Conservation (phyloP, 768 basidiomycete species). For the Termitomyces sp. region DNA sequence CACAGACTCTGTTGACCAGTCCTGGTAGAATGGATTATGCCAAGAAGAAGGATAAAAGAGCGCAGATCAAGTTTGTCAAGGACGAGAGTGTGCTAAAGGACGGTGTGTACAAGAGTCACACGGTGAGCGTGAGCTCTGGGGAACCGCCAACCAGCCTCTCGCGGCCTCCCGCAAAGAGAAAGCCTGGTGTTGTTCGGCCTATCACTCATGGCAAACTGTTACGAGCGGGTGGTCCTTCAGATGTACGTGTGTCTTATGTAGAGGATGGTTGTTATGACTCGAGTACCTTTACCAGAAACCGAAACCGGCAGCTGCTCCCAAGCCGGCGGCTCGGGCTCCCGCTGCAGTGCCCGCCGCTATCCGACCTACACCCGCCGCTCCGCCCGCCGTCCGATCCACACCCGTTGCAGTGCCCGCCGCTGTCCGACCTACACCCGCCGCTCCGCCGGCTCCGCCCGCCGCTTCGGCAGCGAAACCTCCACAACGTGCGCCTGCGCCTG, state of each 20-base stretch:
- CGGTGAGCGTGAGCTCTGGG: conserved; percentile 84
- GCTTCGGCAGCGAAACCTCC: conserved; percentile 22
- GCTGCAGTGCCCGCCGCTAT: conserved; percentile 28
- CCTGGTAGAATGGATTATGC: conserved; percentile 73
- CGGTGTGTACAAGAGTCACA: conserved; percentile 92
- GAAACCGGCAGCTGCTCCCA: conserved; percentile 40
- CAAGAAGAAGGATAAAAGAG: conserved; percentile 97
- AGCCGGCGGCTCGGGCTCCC: conserved; percentile 53
- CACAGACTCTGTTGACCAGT: too few relatives aligned
- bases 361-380: conserved; percentile 26
- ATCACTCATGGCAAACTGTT: conserved; percentile 84
- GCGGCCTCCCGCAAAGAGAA: conserved; percentile 80
- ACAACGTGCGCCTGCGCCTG: conserved; percentile 28
- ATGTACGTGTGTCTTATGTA: conserved; percentile 29
- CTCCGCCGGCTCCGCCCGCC: conserved; percentile 17
- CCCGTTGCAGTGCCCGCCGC: too few relatives aligned
- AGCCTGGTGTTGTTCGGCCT: conserved; percentile 81
- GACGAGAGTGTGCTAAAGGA: conserved; percentile 80
- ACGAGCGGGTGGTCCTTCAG: conserved; percentile 72
- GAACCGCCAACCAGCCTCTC: conserved; percentile 82
- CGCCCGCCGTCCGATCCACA: conserved; percentile 11
- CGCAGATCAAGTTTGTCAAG: conserved; percentile 81
- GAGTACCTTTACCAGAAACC: conserved; percentile 38
- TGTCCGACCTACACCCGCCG: conserved; percentile 26
- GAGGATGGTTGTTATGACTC: neutral